phyloP scores from a whole-genome alignment of 306 rosid species.

The Castanospermum australe region DNA sequence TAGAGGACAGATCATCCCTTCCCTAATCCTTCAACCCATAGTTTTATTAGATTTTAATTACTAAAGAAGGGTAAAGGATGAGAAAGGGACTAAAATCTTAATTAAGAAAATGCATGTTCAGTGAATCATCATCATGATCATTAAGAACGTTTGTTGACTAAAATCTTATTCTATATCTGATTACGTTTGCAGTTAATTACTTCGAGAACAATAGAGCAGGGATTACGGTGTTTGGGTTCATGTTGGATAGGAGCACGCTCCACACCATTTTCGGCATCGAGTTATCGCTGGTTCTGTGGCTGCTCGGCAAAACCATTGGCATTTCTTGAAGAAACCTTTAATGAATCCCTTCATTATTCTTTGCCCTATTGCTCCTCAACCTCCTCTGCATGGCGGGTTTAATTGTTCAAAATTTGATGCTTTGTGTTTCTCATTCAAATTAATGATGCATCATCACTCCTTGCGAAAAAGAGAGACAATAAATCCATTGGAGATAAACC shows the following conservation, averaged over 20 bases:
- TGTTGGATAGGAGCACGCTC: conserved; percentile 74
- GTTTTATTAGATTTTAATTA: neutral
- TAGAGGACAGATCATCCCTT: neutral
- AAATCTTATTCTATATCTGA: neutral
- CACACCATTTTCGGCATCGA: conserved; percentile 82
- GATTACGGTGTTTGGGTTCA: conserved; percentile 74
- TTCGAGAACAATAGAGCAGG: conserved; percentile 90
- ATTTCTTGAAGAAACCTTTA: conserved; percentile 34
- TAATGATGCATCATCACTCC: too few relatives aligned
- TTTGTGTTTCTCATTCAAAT: too few relatives aligned
- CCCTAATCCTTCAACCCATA: neutral
- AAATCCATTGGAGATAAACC: too few relatives aligned
- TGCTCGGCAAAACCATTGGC: conserved; percentile 83
- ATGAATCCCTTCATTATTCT: neutral
- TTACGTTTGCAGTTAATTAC: conserved; percentile 64
- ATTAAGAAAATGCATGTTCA: too few relatives aligned
- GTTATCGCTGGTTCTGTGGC: conserved; percentile 80
- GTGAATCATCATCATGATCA: neutral
- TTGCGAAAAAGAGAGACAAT: too few relatives aligned
- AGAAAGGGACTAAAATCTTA: too few relatives aligned
- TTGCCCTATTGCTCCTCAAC: neutral
- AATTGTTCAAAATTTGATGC: neutral
- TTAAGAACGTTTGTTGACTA: neutral
- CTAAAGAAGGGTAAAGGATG: neutral
- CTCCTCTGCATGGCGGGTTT: neutral